Conservation (phyloP, 805 yeast genomes). For the Ogataea methanolica region DNA sequence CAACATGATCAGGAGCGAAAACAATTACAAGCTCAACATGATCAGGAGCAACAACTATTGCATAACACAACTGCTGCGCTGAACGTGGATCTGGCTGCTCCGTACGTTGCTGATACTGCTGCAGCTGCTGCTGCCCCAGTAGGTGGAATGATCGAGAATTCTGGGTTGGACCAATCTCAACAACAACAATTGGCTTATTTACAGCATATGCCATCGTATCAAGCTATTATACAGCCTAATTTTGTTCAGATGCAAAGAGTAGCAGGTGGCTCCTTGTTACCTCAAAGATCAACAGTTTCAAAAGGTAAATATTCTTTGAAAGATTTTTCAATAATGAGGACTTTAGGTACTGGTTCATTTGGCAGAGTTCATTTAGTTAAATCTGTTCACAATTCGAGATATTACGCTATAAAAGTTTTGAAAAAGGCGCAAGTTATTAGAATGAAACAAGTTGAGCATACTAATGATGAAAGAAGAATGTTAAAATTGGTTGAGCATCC, state of each 20-base stretch:
- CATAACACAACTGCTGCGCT: slow-evolving; percentile 17
- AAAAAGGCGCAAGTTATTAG: slow-evolving; percentile 54
- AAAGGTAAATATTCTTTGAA: slow-evolving; percentile 53
- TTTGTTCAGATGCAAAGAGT: slow-evolving; percentile 24
- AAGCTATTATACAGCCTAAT: slow-evolving; percentile 32
- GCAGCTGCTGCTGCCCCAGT: slow-evolving; percentile 8
- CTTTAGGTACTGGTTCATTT: slow-evolving; percentile 59
- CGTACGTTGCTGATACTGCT: not conserved
- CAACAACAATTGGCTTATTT: slow-evolving; percentile 26
- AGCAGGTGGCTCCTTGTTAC: slow-evolving; percentile 26
- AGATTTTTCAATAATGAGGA: slow-evolving; percentile 53
- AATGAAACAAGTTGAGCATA: slow-evolving; percentile 61
- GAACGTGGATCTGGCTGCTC: slow-evolving; percentile 10
- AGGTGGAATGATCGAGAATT: too few species aligned
- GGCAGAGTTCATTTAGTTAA: slow-evolving; percentile 57
- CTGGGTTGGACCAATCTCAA: slow-evolving; percentile 16
- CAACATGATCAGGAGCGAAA: slow-evolving; percentile 16
- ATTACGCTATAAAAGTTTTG: slow-evolving; percentile 56
- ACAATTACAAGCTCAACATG: slow-evolving; percentile 13
- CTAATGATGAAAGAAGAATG: slow-evolving; percentile 60
- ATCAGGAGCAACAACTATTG: slow-evolving; percentile 17
- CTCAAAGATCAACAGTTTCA: slow-evolving; percentile 36
- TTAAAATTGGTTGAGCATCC: slow-evolving; percentile 56
- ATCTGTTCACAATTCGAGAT: slow-evolving; percentile 54
- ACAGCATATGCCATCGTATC: slow-evolving; percentile 32